Conservation (phyloP, 179 eudicot species). For the Drosera spatulata region DNA sequence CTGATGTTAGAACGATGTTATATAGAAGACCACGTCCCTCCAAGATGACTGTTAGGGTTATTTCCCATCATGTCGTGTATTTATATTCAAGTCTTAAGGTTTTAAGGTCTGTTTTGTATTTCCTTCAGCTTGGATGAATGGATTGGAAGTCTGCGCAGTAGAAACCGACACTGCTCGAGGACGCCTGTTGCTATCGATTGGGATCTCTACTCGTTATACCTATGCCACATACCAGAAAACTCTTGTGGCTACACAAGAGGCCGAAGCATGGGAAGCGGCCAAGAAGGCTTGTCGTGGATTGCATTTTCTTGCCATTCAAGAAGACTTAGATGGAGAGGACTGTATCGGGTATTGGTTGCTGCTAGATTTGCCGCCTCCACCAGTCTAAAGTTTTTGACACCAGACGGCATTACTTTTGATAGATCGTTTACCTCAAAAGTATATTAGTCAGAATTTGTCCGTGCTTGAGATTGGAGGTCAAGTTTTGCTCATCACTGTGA, state of each 20-base stretch:
- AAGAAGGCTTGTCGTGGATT: constrained; percentile 82
- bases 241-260: constrained; percentile 57
- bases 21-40: too few species aligned
- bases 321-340: constrained; percentile 72
- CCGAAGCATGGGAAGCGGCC: constrained; percentile 98
- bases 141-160: constrained; percentile 80
- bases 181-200: constrained; percentile 58
- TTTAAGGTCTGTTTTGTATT: not conserved
- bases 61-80: too few species aligned
- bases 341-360: constrained; percentile 97
- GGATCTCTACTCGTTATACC: constrained; percentile 63
- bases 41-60: too few species aligned
- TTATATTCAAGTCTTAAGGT: not conserved
- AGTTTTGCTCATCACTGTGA: too few species aligned
- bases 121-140: constrained; percentile 93
- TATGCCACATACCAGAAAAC: constrained; percentile 79
- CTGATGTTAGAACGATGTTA: too few species aligned
- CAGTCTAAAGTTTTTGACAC: constrained; percentile 16
- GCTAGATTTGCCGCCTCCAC: constrained; percentile 75
- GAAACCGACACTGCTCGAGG: constrained; percentile 63
- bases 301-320: constrained; percentile 92
- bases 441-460: too few species aligned
- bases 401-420: not conserved
- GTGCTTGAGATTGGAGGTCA: too few species aligned
- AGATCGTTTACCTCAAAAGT: too few species aligned